Evolutionary conservation across 225 moss, liverwort and hornwort genomes (phyloP), one percentile per base, ranked within the genome.

Genomic region (Asterella californica): DNA sequence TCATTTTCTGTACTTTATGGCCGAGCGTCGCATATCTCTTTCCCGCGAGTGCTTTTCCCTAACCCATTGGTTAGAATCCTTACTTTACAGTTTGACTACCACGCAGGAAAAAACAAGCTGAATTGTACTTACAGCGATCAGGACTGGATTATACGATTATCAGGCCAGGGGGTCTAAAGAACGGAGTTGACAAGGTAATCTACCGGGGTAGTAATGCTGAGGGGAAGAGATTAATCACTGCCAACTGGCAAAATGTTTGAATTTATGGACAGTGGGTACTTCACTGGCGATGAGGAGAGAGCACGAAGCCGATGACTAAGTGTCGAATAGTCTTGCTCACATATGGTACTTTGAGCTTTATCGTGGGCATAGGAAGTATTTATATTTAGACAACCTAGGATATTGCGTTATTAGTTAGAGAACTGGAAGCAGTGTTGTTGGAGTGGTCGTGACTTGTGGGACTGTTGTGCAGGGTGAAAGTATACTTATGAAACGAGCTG

Each of bases 141-240:
- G 93, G 99, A 9, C 81, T 99, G 11, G 91, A 99, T 47, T 99
- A 99, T 59, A 95, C 93, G 3, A 88, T 99, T 54, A 88, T 99
- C 48, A 90, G 99, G 36, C 99, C 99, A 9, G 99, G 95, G 76
- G 93, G 95, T 53, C 88, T 95, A 75, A 92, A 88, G 6, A 86
- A 87, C 46, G 80, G 70, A 52, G 84, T 83, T 76, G 87, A 86
- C 75, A 81, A 79, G 80, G 88, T 88, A n/a, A 79, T 11, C 60
- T 37, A 36, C 30, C 5, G 37, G 6, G 9, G 12, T 0, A 67
- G 15, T 57, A 15, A 36, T 68, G 22, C 46, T 46, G n/a, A 71
- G 0, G 47, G 25, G 36, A 71, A 71, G 71, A 25, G 70, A 70
- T 32, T 10, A 10, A 33, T 1, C 22, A 57, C 1, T 57, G 5